phyloP scores from a whole-genome alignment of 192 early-diverging fungal genomes.

The Backusella morwellensis region DNA sequence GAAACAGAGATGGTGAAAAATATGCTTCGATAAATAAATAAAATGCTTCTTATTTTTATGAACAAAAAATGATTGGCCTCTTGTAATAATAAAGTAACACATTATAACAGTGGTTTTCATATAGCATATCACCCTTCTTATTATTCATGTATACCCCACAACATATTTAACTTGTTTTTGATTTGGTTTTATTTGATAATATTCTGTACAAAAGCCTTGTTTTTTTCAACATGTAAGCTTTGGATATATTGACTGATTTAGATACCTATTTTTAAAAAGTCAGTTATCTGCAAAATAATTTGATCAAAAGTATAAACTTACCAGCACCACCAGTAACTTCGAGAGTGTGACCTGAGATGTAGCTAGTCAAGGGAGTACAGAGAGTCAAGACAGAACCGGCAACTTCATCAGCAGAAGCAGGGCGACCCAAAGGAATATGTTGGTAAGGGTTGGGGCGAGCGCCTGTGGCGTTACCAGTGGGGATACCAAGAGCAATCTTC shows the following conservation, averaged over 20 bases:
- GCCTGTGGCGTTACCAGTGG: constrained; percentile 41
- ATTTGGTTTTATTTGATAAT: background rate
- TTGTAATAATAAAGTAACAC: too few species aligned
- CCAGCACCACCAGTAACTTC: constrained; percentile 64
- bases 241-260: background rate
- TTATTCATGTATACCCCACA: too few species aligned
- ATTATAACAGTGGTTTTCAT: too few species aligned
- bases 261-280: background rate
- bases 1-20: background rate
- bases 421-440: constrained; percentile 52
- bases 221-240: background rate
- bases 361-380: constrained; percentile 54
- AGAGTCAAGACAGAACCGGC: constrained; percentile 57
- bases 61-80: background rate
- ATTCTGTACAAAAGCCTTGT: background rate
- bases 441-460: constrained; percentile 34
- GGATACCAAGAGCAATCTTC: constrained; percentile 61
- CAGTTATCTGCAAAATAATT: background rate
- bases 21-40: background rate
- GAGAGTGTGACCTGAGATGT: constrained; percentile 57
- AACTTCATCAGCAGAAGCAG: constrained; percentile 61
- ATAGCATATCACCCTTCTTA: too few species aligned
- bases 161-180: background rate
- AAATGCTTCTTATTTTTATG: background rate
- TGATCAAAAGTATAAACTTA: constrained; percentile 12